Percentiles rank a stretch among this genome's conserved stretches.
These are phyloP conservation scores for Populus trichocarpa DNA, from an alignment of 441 rosid species.

Conservation along the genomic window DNA sequence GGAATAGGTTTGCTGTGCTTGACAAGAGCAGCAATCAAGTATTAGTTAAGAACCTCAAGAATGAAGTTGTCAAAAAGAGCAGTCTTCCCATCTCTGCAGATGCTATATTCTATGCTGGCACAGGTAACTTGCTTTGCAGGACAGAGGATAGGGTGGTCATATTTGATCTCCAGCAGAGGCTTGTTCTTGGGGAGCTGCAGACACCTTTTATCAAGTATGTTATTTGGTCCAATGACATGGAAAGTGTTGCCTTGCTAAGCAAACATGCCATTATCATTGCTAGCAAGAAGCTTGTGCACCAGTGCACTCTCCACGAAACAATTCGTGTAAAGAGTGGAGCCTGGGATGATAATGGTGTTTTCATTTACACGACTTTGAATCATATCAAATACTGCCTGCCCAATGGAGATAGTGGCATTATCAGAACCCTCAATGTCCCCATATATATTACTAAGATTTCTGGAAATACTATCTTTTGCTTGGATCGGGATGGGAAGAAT, in stretches of 20 bases:
- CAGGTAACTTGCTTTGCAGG: slow-evolving; percentile 74
- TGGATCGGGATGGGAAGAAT: slow-evolving; percentile 88
- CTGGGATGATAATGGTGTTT: slow-evolving; percentile 87
- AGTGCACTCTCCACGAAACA: slow-evolving; percentile 79
- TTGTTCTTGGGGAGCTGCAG: slow-evolving; percentile 79
- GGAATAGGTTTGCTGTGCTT: slow-evolving; percentile 77
- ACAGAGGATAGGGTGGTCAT: slow-evolving; percentile 73
- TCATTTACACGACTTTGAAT: slow-evolving; percentile 72
- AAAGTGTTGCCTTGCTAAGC: slow-evolving; percentile 81
- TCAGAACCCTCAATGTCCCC: slow-evolving; percentile 75
- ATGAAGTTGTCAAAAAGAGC: slow-evolving; percentile 70
- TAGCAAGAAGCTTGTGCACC: slow-evolving; percentile 68
- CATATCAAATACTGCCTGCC: slow-evolving; percentile 89
- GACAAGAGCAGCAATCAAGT: slow-evolving; percentile 76
- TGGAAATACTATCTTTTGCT: slow-evolving; percentile 61
- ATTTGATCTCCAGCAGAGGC: slow-evolving; percentile 78
- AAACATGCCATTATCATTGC: slow-evolving; percentile 79
- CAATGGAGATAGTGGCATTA: slow-evolving; percentile 83
- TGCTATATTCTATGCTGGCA: slow-evolving; percentile 83
- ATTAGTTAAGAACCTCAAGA: slow-evolving; percentile 58
- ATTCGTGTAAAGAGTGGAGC: slow-evolving; percentile 87
- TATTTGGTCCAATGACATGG: slow-evolving; percentile 88
- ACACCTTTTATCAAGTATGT: slow-evolving; percentile 71
- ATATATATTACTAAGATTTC: slow-evolving; percentile 79
- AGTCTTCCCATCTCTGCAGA: slow-evolving; percentile 62